phyloP scores from a whole-genome alignment of 176 grass and related monocot genomes.

The barley (Hordeum vulgare) region DNA sequence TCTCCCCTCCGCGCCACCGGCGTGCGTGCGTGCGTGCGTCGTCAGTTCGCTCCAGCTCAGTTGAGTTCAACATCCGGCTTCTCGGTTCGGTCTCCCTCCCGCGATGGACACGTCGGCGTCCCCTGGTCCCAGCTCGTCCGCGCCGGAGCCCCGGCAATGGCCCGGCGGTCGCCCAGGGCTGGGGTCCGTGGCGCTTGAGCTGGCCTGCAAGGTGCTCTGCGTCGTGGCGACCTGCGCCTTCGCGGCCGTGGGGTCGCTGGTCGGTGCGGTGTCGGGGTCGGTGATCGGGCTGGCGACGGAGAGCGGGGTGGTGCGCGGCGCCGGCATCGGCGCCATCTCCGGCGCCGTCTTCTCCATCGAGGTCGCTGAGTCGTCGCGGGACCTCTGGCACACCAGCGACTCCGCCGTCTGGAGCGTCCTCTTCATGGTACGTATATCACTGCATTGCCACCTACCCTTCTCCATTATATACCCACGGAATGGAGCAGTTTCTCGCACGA shows the following conservation, averaged over 20 bases:
- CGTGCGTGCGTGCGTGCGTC: not conserved
- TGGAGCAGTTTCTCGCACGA: not conserved
- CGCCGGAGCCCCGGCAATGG: not conserved
- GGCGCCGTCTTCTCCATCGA: conserved; percentile 93
- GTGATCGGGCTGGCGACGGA: conserved; percentile 1
- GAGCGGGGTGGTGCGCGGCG: conserved; percentile 17
- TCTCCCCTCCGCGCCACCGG: not conserved
- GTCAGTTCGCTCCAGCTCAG: not conserved
- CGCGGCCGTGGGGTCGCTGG: not conserved
- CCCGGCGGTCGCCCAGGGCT: not conserved
- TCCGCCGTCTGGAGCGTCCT: conserved; percentile 57
- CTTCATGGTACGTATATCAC: conserved; percentile 44
- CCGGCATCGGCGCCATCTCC: conserved; percentile 88
- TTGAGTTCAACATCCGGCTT: not conserved
- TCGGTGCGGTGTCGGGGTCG: not conserved
- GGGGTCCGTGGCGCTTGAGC: not conserved
- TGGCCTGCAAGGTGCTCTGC: not conserved
- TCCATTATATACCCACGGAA: not conserved
- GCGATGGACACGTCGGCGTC: conserved; percentile 5
- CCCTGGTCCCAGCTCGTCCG: not conserved
- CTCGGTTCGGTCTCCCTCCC: not conserved
- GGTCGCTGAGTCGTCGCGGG: conserved; percentile 60
- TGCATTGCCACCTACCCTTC: not conserved
- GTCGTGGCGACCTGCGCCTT: not conserved
- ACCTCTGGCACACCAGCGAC: conserved; percentile 63